A percentile compares a stretch with the other conserved stretches of the same genome.
These are phyloP conservation scores for Dothideomycetes sp. DNA, from an alignment of 2,329 filamentous ascomycete genomes.

Conservation along the genomic window DNA sequence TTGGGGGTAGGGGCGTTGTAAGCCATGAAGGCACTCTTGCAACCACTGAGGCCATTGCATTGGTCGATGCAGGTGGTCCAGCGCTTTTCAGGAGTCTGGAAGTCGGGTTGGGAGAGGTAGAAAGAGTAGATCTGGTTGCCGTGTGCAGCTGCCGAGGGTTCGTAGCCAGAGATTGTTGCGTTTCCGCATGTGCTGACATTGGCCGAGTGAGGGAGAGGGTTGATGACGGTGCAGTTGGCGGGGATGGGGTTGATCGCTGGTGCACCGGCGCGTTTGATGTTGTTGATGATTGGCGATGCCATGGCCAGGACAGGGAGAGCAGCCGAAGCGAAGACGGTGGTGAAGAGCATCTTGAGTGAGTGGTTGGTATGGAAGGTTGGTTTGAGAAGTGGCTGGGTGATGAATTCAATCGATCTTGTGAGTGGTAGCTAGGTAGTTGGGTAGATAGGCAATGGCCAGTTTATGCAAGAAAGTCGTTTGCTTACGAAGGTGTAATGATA, in stretches of 20 bases:
- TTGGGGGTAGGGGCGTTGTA: slow-evolving; percentile 29
- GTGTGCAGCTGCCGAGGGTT: slow-evolving; percentile 20
- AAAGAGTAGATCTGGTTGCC: slow-evolving; percentile 25
- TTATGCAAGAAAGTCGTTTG: not conserved
- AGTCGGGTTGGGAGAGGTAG: slow-evolving; percentile 25
- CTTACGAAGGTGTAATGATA: not conserved
- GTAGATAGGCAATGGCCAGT: no score
- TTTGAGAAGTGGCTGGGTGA: not conserved
- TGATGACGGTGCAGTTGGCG: slow-evolving; percentile 27
- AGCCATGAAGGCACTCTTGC: slow-evolving; percentile 30
- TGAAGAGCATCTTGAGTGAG: slow-evolving; percentile 8
- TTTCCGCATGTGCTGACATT: slow-evolving; percentile 12
- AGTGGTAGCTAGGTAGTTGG: no score
- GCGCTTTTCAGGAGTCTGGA: slow-evolving; percentile 12
- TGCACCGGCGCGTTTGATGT: slow-evolving; percentile 26
- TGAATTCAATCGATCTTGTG: not conserved
- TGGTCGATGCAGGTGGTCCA: slow-evolving; percentile 30
- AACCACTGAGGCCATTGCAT: slow-evolving; percentile 32
- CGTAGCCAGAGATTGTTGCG: slow-evolving; percentile 18
- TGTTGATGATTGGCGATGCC: slow-evolving; percentile 9
- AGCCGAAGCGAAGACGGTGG: slow-evolving; percentile 4
- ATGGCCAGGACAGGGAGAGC: slow-evolving; percentile 8
- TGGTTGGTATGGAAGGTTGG: not conserved
- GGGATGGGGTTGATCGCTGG: slow-evolving; percentile 28
- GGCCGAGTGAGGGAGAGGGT: slow-evolving; percentile 20